Base-by-base conservation (phyloP, 176 grass and related monocot genomes). In the Zizania latifolia region DNA sequence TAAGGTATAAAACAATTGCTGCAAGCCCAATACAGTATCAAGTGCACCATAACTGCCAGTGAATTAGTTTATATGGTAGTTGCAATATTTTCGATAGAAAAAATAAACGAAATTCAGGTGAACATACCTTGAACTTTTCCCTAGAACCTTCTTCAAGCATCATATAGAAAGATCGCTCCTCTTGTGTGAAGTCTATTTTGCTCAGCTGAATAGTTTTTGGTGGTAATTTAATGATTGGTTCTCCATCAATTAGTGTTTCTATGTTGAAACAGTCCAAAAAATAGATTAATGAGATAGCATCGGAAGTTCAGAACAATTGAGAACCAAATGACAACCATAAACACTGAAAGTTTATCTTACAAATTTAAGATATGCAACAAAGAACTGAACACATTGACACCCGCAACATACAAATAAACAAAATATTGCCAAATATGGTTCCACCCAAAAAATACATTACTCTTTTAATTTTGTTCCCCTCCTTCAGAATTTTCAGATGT, bases 151-250 rank as follows among this genome's bases (percentile, higher is more conserved):
- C 86, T 82, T 97, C 94, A 40, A 97, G 85, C 73, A 82, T 58
- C 61, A 93, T 84, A 80, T 97, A 97, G 73, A 97, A 97, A 71
- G 82, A 79, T 54, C 90, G 77, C 68, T 93, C 94, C 61, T 97
- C 88, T 70, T 72, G 74, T 44, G 86, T 77, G 76, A 97, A 97
- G 61, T 89, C 89, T 78, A 93, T 83, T 80, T 83, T 93, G 66
- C 37, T 83, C 88, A 97, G 70, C 55, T 77, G 24, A 71, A 93
- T 93, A 70, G 73, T 77, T 75, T 97, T 97, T 50, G 81, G 71
- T 51, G 94, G 94, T 62, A 97, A 10, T 62, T 97, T 91, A 53
- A 97, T 91, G 61, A 97, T 97, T 36, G 90, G 94, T 73, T 97
- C 71, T 75, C 90, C 94, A 64, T 93, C 86, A 66, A 97, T 89